Evolutionary conservation across 106 monocot genomes (phyloP).

Genomic region (Dioscorea zingiberensis): DNA sequence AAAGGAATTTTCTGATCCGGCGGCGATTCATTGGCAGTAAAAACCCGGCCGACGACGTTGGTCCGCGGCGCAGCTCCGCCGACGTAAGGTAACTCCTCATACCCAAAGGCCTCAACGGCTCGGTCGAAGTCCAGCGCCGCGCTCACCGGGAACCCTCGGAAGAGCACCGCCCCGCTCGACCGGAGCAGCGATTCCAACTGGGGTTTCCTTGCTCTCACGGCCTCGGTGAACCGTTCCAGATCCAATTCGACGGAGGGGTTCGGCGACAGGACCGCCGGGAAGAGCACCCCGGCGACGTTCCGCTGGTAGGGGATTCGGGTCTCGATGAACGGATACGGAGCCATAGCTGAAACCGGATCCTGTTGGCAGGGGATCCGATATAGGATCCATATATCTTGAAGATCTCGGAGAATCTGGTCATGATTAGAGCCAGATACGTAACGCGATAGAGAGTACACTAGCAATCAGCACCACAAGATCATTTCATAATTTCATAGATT

Average conservation of each 20-base stretch:
- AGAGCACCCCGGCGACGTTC: slow-evolving; percentile 31
- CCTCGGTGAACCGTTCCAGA: slow-evolving; percentile 25
- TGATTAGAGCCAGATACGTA: too few species aligned
- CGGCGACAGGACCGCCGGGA: slow-evolving; percentile 52
- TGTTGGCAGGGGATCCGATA: too few species aligned
- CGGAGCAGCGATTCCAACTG: slow-evolving; percentile 49
- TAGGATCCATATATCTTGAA: too few species aligned
- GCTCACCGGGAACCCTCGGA: slow-evolving; percentile 62
- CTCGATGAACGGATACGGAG: slow-evolving; percentile 25
- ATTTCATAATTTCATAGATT: too few species aligned
- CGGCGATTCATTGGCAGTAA: slow-evolving; percentile 91
- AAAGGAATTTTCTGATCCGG: slow-evolving; percentile 89
- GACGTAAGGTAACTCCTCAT: slow-evolving; percentile 73
- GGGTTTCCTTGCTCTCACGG: slow-evolving; percentile 28
- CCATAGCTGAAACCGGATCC: not conserved
- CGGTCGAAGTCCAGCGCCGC: slow-evolving; percentile 64
- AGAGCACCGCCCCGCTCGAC: slow-evolving; percentile 55
- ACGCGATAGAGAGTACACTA: too few species aligned
- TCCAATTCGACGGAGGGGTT: slow-evolving; percentile 17
- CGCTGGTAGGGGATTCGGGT: slow-evolving; percentile 45
- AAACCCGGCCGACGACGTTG: slow-evolving; percentile 79
- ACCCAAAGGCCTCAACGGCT: slow-evolving; percentile 74
- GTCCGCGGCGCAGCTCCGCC: slow-evolving; percentile 88
- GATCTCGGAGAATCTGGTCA: too few species aligned
- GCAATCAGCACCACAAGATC: too few species aligned